These are phyloP conservation scores for Macadamia integrifolia DNA, from an alignment of 164 flowering plant species.

Conservation along the genomic window DNA sequence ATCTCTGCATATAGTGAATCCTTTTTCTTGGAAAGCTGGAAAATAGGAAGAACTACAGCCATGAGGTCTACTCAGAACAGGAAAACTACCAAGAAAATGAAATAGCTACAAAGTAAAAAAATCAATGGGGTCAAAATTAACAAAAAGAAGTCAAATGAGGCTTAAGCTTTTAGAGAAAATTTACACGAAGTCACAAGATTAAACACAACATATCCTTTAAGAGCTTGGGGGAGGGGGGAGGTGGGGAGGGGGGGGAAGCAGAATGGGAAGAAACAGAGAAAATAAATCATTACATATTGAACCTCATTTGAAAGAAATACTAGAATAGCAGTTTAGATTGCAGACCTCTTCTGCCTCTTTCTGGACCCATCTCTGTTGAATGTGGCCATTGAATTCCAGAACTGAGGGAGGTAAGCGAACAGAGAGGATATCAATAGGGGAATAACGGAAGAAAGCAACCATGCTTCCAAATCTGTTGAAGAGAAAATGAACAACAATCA, in stretches of 20 bases:
- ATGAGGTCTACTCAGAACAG: neutral
- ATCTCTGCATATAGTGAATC: constrained; percentile 61
- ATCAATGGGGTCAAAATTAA: no score
- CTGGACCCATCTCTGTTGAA: constrained; percentile 52
- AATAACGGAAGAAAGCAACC: constrained; percentile 87
- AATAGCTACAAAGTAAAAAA: neutral
- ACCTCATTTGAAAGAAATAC: neutral
- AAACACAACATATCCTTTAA: no score
- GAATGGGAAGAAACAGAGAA: no score
- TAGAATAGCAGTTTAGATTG: neutral
- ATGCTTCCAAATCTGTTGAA: constrained; percentile 68
- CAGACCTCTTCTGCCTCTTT: constrained; percentile 73
- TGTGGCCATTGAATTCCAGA: constrained; percentile 49
- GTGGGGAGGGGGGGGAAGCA: no score
- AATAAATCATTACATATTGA: neutral
- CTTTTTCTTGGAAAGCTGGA: constrained; percentile 64
- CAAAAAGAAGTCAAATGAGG: no score
- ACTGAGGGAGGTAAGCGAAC: constrained; percentile 69
- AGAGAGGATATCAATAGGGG: constrained; percentile 77
- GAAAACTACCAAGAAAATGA: neutral
- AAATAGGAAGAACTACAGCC: neutral
- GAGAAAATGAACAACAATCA: constrained; percentile 2
- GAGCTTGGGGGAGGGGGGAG: no score
- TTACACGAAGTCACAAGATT: no score
- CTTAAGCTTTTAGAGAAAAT: no score